Base-by-base conservation (phyloP, 83 land plant genomes). In the Diphasiastrum complanatum region DNA sequence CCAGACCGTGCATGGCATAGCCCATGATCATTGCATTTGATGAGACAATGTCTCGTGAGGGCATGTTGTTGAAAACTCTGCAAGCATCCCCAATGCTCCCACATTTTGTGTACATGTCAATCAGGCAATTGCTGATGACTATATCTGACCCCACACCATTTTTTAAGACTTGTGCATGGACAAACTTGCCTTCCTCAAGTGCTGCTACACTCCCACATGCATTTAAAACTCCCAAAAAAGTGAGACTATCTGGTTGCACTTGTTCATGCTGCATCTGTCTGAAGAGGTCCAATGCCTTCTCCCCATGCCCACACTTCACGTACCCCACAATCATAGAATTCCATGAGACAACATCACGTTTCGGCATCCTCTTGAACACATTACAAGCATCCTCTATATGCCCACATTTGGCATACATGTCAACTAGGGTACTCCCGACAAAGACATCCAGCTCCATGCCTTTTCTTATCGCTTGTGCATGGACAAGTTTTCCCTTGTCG, bases 11-110 rank as follows among this genome's bases (percentile, higher is more conserved):
- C 27, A 31, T 30, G 25, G 47, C 50, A 30, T 47, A 62, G 6
- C 33, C 65, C 10, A 53, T 33, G 16, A 47, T 28, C 54, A 62
- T 29, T 2, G 31, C 54, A 20, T 29, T 47, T 53, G 36, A 62
- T 0, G 65, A 25, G 2, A 55, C 34, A 18, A 55, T 11, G 33
- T 54, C 51, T 47, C 16, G n/a, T 5, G 23, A 5, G 51, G 5
- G 8, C 16, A 47, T 4, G 6, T 47, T 24, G 16, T 19, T 24
- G 16, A 47, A 47, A 19, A 47, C 18, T 4, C 5, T 4, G 23
- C 19, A 18, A 24, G 51, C 51, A 5, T 4, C 23, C 4, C 16
- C 51, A 18, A 47, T 18, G 4, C 19, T 19, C 19, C 51, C 51
- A 19, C 51, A 47, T 16, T 19, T 47, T 5, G 23, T 4, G 23